Evolutionary conservation across 2,329 filamentous ascomycete genomes (phyloP).

Genomic region (Pseudocercospora fijiensis): DNA sequence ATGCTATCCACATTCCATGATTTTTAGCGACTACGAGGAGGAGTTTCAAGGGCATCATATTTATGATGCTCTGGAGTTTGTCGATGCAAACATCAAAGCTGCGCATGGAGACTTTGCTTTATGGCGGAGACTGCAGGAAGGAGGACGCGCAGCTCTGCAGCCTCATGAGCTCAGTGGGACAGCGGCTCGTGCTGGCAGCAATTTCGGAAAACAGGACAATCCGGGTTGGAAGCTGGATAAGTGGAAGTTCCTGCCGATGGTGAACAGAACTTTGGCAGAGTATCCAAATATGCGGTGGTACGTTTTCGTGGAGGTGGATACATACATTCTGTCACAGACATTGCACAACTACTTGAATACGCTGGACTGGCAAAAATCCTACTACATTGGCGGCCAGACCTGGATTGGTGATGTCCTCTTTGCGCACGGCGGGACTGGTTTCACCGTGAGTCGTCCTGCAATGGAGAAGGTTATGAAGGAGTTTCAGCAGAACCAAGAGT

Average conservation of each 20-base stretch:
- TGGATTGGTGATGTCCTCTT: conserved; percentile 40
- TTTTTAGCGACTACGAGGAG: conserved; percentile 44
- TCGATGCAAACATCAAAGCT: conserved; percentile 21
- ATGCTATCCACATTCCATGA: conserved; percentile 37
- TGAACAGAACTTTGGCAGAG: conserved; percentile 45
- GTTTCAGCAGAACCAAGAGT: conserved; percentile 43
- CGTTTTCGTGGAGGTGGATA: conserved; percentile 60
- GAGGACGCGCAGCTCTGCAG: conserved; percentile 21
- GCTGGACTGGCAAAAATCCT: conserved; percentile 43
- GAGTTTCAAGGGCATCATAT: conserved; percentile 38
- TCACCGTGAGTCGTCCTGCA: conserved; percentile 43
- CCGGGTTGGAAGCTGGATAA: conserved; percentile 54
- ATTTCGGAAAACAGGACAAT: conserved; percentile 22
- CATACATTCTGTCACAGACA: conserved; percentile 55
- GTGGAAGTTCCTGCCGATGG: conserved; percentile 57
- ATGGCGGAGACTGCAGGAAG: conserved; percentile 24
- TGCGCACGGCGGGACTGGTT: conserved; percentile 45
- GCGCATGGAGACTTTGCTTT: conserved; percentile 31
- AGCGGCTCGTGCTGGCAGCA: conserved; percentile 11
- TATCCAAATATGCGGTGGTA: conserved; percentile 56
- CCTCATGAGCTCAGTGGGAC: conserved; percentile 27
- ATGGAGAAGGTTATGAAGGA: conserved; percentile 37
- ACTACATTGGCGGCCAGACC: conserved; percentile 45
- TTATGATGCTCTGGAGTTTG: conserved; percentile 32
- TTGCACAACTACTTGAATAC: conserved; percentile 42